Percentiles rank a stretch among this genome's conserved stretches.
These are phyloP conservation scores for Penicillium taxi DNA, from an alignment of 495 filamentous ascomycete genomes.

Conservation along the genomic window DNA sequence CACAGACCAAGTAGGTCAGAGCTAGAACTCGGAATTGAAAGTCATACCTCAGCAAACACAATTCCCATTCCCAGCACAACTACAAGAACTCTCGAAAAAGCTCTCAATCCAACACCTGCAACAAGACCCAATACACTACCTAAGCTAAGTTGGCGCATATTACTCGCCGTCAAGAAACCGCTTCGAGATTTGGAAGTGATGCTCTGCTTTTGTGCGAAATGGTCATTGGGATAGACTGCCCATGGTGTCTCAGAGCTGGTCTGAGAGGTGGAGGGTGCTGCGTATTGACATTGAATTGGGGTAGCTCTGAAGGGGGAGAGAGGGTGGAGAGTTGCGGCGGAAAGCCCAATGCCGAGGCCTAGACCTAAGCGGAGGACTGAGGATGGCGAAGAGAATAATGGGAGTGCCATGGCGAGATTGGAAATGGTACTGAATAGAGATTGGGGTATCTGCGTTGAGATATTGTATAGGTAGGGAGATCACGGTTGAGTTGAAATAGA, in stretches of 20 bases:
- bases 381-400: slow-evolving; percentile 27
- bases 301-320: slow-evolving; percentile 32
- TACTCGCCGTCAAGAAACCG: slow-evolving; percentile 34
- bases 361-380: slow-evolving; percentile 33
- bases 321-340: slow-evolving; percentile 24
- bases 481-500: no score
- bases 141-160: slow-evolving; percentile 58
- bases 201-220: slow-evolving; percentile 21
- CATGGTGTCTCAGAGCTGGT: slow-evolving; percentile 22
- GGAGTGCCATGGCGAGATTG: slow-evolving; percentile 19
- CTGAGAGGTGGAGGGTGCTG: slow-evolving; percentile 15
- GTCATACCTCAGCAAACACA: slow-evolving; percentile 60
- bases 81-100: slow-evolving; percentile 69
- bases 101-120: slow-evolving; percentile 59
- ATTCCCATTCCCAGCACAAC: slow-evolving; percentile 64
- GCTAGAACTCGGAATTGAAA: background rate
- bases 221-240: slow-evolving; percentile 19
- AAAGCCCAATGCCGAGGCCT: slow-evolving; percentile 33
- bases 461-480: no score
- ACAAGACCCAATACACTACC: slow-evolving; percentile 64
- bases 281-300: slow-evolving; percentile 37
- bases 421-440: no score
- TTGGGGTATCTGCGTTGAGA: no score
- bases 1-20: background rate
- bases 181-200: slow-evolving; percentile 4